Conservation (phyloP, 1,284 basidiomycete species). For the Ganoderma multipileum region DNA sequence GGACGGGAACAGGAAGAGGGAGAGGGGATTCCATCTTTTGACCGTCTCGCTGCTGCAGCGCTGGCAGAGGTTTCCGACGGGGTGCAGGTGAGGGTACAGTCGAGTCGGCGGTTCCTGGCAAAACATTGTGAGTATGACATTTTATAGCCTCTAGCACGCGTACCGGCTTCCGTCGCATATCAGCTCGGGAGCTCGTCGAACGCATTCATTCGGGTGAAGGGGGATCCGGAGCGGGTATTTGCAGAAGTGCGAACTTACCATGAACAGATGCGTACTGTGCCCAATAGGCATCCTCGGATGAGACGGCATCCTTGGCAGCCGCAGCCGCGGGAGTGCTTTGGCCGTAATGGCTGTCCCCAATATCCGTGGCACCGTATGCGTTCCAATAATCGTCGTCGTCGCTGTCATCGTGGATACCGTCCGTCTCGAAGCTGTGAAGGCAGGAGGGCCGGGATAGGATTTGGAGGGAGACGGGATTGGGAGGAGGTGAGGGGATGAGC, state of each 20-base stretch:
- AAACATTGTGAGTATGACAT: background rate
- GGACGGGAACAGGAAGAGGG: constrained; percentile 33
- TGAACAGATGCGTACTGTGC: constrained; percentile 72
- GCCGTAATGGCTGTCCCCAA: constrained; percentile 34
- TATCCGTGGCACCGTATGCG: constrained; percentile 55
- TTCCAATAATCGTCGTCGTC: constrained; percentile 72
- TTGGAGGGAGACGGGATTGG: constrained; percentile 11
- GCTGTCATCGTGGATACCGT: constrained; percentile 37
- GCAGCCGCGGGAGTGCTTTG: constrained; percentile 21
- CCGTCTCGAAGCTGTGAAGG: constrained; percentile 33
- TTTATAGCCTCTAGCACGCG: constrained; percentile 6
- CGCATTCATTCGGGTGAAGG: background rate
- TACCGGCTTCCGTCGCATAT: constrained; percentile 3
- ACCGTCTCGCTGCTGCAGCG: constrained; percentile 9
- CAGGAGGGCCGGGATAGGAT: constrained; percentile 23
- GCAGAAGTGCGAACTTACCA: constrained; percentile 48
- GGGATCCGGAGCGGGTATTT: background rate
- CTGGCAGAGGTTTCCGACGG: constrained; percentile 36
- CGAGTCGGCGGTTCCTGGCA: constrained; percentile 48
- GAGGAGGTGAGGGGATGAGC: constrained; percentile 24
- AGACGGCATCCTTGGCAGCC: constrained; percentile 38
- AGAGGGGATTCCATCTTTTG: constrained; percentile 29
- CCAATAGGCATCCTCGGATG: constrained; percentile 78
- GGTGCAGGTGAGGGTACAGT: constrained; percentile 47
- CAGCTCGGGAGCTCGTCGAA: background rate